These are phyloP conservation scores for Fusarium phyllophilum DNA, from an alignment of 2,329 filamentous ascomycete genomes.

Conservation along the genomic window DNA sequence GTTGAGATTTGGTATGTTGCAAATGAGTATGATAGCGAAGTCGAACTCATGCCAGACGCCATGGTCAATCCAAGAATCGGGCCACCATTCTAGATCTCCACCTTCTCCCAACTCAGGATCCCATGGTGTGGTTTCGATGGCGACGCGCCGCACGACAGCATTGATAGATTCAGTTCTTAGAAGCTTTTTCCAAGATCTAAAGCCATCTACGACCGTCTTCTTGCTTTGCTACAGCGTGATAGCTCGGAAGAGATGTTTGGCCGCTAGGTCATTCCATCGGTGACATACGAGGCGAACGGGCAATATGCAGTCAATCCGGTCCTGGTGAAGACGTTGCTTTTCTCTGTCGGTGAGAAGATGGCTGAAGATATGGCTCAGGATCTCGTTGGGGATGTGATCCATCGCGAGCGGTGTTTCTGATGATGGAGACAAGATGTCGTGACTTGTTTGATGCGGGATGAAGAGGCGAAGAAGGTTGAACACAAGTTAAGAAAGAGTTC, in stretches of 20 bases:
- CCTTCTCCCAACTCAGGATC: not conserved
- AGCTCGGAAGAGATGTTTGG: not conserved
- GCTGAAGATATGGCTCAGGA: conserved; percentile 4
- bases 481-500: not conserved
- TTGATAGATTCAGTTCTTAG: not conserved
- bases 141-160: not conserved
- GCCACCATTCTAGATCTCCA: no score
- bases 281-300: conserved; percentile 19
- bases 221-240: not conserved
- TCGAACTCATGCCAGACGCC: not conserved
- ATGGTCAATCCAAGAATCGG: not conserved
- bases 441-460: not conserved
- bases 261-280: conserved; percentile 8
- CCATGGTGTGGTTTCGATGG: not conserved
- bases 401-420: not conserved
- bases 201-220: accelerated
- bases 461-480: not conserved
- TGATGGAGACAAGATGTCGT: not conserved
- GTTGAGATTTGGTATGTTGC: conserved; percentile 1
- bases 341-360: not conserved
- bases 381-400: not conserved
- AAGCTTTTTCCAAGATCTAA: not conserved
- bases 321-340: not conserved
- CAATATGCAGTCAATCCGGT: not conserved
- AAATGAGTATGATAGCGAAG: not conserved